A percentile compares a stretch with the other conserved stretches of the same genome.
Evolutionary conservation across 2,329 filamentous ascomycete genomes (phyloP).

Genomic region (Microsporum ferrugineum): DNA sequence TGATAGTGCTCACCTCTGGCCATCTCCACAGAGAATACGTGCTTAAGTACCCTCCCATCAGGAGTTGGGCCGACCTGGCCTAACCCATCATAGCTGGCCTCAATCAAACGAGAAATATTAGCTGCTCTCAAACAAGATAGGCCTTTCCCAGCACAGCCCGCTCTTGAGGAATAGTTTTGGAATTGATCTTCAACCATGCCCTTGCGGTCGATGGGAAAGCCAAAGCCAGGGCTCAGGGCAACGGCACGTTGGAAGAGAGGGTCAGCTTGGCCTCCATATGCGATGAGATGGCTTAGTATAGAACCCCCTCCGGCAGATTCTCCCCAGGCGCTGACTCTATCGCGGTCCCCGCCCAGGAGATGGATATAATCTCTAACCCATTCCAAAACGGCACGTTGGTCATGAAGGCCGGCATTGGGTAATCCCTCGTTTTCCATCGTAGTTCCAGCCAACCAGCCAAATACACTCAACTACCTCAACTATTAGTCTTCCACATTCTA

Average conservation of each 20-base stretch:
- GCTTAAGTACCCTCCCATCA: conserved; percentile 10
- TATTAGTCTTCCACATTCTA: conserved; percentile 28
- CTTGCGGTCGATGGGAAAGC: conserved; percentile 16
- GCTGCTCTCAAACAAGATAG: background rate
- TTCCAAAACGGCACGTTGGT: conserved; percentile 36
- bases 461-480: conserved; percentile 38
- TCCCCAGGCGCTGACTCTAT: conserved; percentile 35
- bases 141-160: background rate
- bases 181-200: conserved; percentile 5
- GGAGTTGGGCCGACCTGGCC: background rate
- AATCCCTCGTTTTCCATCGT: conserved; percentile 1
- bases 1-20: conserved; percentile 14
- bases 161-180: background rate
- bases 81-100: background rate
- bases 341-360: conserved; percentile 33
- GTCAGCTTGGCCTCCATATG: conserved; percentile 33
- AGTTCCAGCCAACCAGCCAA: background rate
- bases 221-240: conserved; percentile 24
- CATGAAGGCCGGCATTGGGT: conserved; percentile 26
- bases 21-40: conserved; percentile 23
- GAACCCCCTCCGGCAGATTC: conserved; percentile 37
- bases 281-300: conserved; percentile 31
- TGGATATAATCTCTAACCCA: conserved; percentile 33
- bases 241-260: conserved; percentile 34
- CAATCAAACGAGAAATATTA: background rate